Conservation (phyloP, 306 rosid species). For the Vigna radiata region DNA sequence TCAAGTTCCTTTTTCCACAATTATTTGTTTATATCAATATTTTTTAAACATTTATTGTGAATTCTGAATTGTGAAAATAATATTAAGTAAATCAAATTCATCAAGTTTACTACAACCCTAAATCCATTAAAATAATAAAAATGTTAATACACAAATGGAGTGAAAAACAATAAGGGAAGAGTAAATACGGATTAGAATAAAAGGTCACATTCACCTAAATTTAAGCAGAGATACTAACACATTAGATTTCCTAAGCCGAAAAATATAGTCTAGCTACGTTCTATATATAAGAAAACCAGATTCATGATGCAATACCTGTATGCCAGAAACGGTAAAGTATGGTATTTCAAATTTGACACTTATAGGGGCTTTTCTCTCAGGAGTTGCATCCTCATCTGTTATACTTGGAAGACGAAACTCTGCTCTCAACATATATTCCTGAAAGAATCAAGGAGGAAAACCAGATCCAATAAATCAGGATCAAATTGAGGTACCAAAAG, state of each 20-base stretch:
- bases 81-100: conserved; percentile 31
- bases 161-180: neutral
- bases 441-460: conserved; percentile 38
- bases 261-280: conserved; percentile 32
- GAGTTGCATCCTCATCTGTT: conserved; percentile 79
- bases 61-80: conserved; percentile 8
- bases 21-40: neutral
- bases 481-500: conserved; percentile 14
- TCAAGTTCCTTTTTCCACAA: neutral
- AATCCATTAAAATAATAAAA: conserved; percentile 8
- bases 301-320: conserved; percentile 64
- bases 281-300: conserved; percentile 29
- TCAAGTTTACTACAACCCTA: conserved; percentile 25
- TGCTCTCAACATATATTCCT: conserved; percentile 94
- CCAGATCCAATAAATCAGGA: neutral
- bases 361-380: conserved; percentile 92
- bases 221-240: conserved; percentile 27
- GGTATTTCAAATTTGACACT: conserved; percentile 94
- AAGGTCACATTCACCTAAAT: conserved; percentile 21
- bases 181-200: neutral
- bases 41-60: neutral
- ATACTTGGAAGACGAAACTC: conserved; percentile 85
- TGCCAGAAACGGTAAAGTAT: conserved; percentile 92
- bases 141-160: conserved; percentile 13
- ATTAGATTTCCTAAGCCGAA: neutral